phyloP scores from a whole-genome alignment of 1,139 yeast genomes.

The Suhomyces coccinellae region DNA sequence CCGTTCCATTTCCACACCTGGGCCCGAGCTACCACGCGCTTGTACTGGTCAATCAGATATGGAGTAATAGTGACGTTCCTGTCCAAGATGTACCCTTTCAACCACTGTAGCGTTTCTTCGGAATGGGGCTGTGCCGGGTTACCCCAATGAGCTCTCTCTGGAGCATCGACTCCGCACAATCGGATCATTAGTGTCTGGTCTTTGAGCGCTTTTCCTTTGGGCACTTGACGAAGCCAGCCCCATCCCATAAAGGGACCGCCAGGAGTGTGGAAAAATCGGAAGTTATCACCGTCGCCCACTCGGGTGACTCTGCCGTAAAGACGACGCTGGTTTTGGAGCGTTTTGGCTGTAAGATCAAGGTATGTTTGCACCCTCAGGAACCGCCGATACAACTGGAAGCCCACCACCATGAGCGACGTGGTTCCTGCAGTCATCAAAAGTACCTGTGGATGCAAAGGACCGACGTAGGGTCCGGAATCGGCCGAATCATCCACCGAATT shows the following conservation, averaged over 20 bases:
- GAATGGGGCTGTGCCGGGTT: conserved; percentile 88
- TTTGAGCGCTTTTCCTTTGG: conserved; percentile 46
- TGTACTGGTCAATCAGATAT: conserved; percentile 81
- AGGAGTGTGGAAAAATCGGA: conserved; percentile 89
- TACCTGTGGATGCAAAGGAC: conserved; percentile 43
- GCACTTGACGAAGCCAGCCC: conserved; percentile 78
- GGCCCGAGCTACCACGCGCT: conserved; percentile 82
- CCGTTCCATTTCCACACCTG: conserved; percentile 75
- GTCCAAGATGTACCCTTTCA: conserved; percentile 62
- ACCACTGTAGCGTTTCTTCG: conserved; percentile 82
- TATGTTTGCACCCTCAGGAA: conserved; percentile 36
- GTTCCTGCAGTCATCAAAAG: conserved; percentile 41
- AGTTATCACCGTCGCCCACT: conserved; percentile 97
- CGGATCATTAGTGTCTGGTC: conserved; percentile 67
- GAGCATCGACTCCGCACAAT: conserved; percentile 96
- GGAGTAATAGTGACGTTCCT: conserved; percentile 73
- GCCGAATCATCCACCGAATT: not conserved
- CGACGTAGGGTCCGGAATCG: conserved; percentile 15
- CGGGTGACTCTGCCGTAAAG: conserved; percentile 83
- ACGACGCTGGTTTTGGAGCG: conserved; percentile 31
- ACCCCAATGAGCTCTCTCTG: conserved; percentile 94
- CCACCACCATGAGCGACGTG: conserved; percentile 32
- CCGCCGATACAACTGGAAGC: conserved; percentile 35
- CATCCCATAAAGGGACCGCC: conserved; percentile 88
- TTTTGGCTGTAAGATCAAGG: conserved; percentile 41